Evolutionary conservation across 2,329 filamentous ascomycete genomes (phyloP).

Genomic region (Alternaria tenuissima): DNA sequence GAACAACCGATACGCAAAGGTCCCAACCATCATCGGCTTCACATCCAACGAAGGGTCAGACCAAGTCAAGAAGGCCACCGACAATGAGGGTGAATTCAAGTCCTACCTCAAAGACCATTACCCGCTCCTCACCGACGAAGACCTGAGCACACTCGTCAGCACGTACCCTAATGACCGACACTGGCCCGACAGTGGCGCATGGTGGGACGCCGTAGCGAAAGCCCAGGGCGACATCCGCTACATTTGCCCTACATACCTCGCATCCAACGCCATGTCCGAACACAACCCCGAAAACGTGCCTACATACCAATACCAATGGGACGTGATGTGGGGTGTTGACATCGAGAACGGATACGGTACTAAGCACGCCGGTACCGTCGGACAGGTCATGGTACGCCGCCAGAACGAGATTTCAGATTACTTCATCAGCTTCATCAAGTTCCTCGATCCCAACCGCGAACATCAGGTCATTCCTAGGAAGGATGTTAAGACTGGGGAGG

Average conservation of each 20-base stretch:
- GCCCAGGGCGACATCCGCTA: conserved; percentile 47
- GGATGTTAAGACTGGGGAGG: not conserved
- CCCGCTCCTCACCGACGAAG: conserved; percentile 62
- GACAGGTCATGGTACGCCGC: conserved; percentile 42
- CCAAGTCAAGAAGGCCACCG: conserved; percentile 48
- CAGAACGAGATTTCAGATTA: conserved; percentile 43
- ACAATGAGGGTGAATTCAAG: conserved; percentile 51
- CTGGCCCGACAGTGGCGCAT: conserved; percentile 44
- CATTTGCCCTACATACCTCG: conserved; percentile 45
- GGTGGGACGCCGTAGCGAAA: conserved; percentile 46
- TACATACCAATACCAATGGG: conserved; percentile 47
- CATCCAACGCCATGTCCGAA: conserved; percentile 41
- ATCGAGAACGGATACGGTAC: conserved; percentile 44
- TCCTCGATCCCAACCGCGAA: conserved; percentile 42
- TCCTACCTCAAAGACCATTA: conserved; percentile 49
- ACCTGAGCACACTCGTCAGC: conserved; percentile 45
- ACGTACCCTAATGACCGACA: conserved; percentile 46
- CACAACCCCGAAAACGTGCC: conserved; percentile 36
- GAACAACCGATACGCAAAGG: conserved; percentile 37
- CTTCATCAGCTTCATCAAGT: conserved; percentile 45
- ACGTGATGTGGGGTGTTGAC: conserved; percentile 43
- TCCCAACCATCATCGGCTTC: conserved; percentile 44
- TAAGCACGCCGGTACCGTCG: conserved; percentile 45
- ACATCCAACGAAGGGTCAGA: conserved; percentile 52
- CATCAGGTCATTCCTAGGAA: conserved; percentile 12